These are phyloP conservation scores for Dictyostelium capitatum DNA, from an alignment of 78 protist species.

Conservation along the genomic window DNA sequence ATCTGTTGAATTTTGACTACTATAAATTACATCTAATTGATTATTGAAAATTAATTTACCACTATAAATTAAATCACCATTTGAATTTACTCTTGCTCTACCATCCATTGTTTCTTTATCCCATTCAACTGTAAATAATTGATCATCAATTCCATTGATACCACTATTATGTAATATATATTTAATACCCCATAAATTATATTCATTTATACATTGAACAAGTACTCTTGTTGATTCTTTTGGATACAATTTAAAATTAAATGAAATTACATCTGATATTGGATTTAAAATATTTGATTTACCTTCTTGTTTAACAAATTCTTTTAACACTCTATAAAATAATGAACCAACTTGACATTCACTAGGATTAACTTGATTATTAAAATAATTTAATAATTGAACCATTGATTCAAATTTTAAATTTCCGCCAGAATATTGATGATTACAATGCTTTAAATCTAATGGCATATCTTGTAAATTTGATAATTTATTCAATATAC, in stretches of 20 bases:
- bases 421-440: not conserved
- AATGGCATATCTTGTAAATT: not conserved
- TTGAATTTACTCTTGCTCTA: not conserved
- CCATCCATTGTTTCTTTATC: conserved; percentile 14
- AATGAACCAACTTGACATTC: not conserved
- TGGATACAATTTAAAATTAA: not conserved
- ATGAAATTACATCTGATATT: too few relatives aligned
- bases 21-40: not conserved
- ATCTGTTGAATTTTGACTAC: not conserved
- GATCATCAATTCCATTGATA: not conserved
- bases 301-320: not conserved
- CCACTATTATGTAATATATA: not conserved
- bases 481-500: not conserved
- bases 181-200: conserved; percentile 8
- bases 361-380: not conserved
- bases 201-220: not conserved
- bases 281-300: too few relatives aligned
- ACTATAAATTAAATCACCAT: not conserved
- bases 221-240: not conserved
- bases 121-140: not conserved
- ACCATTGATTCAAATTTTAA: not conserved
- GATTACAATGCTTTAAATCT: not conserved
- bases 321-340: not conserved
- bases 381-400: not conserved
- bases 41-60: not conserved